Evolutionary conservation across 345 rosid genomes (phyloP).

Genomic region (Eucalyptus microcorys): DNA sequence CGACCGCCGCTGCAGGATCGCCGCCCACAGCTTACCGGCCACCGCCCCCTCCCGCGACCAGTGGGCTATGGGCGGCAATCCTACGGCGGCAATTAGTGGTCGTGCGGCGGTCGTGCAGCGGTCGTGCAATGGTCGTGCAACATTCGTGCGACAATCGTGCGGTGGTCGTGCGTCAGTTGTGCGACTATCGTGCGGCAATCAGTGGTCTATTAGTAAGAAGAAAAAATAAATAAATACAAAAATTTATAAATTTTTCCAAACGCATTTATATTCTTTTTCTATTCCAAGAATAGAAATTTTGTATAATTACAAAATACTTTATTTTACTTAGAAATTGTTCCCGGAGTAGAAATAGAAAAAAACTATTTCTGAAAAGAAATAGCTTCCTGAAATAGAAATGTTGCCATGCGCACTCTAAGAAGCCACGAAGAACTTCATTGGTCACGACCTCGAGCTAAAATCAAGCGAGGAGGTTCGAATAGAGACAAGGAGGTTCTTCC

Average conservation of each 20-base stretch:
- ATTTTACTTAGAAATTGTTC: too few species aligned
- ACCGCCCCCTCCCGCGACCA: rapidly evolving
- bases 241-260: too few species aligned
- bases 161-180: rapidly evolving
- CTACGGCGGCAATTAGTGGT: rapidly evolving
- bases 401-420: rapidly evolving
- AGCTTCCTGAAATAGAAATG: rapidly evolving
- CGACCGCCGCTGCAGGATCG: rapidly evolving
- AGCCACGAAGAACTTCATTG: too few species aligned
- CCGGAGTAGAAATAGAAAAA: rapidly evolving
- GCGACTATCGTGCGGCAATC: rapidly evolving
- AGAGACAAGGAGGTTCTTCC: too few species aligned
- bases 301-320: rapidly evolving
- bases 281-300: rapidly evolving
- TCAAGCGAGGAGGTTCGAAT: too few species aligned
- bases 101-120: rapidly evolving
- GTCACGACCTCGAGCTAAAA: too few species aligned
- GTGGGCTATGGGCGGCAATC: rapidly evolving
- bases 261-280: rapidly evolving
- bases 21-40: rapidly evolving
- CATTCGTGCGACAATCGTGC: rapidly evolving
- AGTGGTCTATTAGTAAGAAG: rapidly evolving
- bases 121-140: rapidly evolving
- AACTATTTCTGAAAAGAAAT: too few species aligned
- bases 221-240: too few species aligned